Base-by-base conservation (phyloP, 1,139 yeast species). In the Magnusiomyces magnusii region DNA sequence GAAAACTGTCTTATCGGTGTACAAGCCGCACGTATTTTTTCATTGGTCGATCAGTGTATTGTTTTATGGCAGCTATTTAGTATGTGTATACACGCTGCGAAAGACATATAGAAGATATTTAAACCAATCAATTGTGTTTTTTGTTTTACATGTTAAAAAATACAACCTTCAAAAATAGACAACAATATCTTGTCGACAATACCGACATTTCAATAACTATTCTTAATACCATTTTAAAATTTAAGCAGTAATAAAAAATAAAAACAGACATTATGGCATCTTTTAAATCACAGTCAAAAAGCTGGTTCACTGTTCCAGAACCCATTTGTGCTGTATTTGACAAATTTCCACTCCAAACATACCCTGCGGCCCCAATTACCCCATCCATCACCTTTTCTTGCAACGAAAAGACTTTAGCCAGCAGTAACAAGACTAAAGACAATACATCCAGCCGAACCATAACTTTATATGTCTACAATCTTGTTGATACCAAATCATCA, bases 281-380 rank as follows among this genome's bases (percentile, higher is more conserved):
- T n/a, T n/a, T n/a, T 24, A 39, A 47, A 53, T 52, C 52, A 44
- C 41, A 53, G 2, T 27, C 50, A 24, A 56, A 54, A 54, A 53
- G 58, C 27, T 56, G 60, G 61, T 56, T 71, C 64, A 65, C 68
- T 51, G 74, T 82, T 1, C 87, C 87, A 0, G 67, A 60, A 15
- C 71, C 77, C 1, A 66, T 82, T 3, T 74, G 76, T 61, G 64
- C 66, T 49, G 65, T 82, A 2, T 82, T 83, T 63, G 82, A 81
- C 57, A 64, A 73, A 2, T 82, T 83, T 62, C 87, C 87, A 0
- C 60, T 81, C 41, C 62, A 61, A 25, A 70, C 74, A 13, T 71
- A 76, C 56, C 76, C 80, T 0, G 67, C 78, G 1, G 70, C 60
- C 5, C 54, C 56, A 1, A 50, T 59, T 2, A 58, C 58, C 3